Evolutionary conservation across 2,329 filamentous ascomycete genomes (phyloP), one percentile per base, ranked within the genome.

Genomic region (Niveomyces coronatus): DNA sequence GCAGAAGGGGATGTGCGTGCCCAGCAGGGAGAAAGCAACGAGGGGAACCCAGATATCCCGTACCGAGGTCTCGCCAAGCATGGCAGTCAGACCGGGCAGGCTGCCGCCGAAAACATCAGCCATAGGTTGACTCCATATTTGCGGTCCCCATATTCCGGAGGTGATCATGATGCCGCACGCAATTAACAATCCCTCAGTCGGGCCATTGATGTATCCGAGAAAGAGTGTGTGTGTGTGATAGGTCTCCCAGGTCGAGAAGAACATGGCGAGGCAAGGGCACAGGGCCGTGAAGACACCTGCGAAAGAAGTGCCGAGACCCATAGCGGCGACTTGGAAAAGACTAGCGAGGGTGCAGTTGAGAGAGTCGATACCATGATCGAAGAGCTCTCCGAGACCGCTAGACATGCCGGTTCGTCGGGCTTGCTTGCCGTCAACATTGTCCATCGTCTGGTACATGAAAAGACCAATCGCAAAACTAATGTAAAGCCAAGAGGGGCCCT

Each of bases 391-490:
- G 18, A 98, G 71, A 1, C 86, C 86, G 57, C 87, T 95, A 20
- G 89, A 96, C 4, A 89, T 95, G 37, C 89, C 88, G 4, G 91
- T 98, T 53, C 91, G 75, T 47, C 91, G 76, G 41, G 91, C 91
- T 67, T 98, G 91, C 65, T 98, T 98, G 50, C 91, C 91, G 60
- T 98, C 91, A 47, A 96, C 82, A 60, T 98, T 98, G 68, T 98
- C 91, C 82, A 98, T 88, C 11, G 91, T 98, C 50, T 91, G 93
- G 63, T 96, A 94, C 85, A 94, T 91, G 82, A 94, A 98, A 42
- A 98, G 73, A 28, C 91, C 91, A 47, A 94, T 75, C 2, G 88
- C 89, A 60, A 96, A 96, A 63, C 86, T 94, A 57, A 85, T 93
- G 67, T 94, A 96, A 15, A 96, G 62, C 89, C 91, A 96, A 52